Conservation (phyloP, 305 asterid genomes). For the Solanum chacoense region DNA sequence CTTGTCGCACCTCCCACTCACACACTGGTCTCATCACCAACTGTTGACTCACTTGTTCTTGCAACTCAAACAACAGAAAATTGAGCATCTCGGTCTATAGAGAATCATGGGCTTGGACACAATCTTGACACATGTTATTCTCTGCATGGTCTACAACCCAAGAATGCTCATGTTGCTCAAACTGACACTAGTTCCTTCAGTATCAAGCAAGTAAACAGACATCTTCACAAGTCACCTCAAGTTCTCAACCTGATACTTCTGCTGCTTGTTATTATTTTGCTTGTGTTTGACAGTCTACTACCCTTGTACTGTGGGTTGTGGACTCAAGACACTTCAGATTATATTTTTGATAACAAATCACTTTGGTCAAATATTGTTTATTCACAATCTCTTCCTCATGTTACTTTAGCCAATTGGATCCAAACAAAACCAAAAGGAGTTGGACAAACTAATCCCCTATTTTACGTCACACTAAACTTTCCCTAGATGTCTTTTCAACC, state of each 20-base stretch:
- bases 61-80: background rate
- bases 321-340: background rate
- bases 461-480: background rate
- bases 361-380: background rate
- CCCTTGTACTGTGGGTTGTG: background rate
- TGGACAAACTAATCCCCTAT: background rate
- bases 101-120: background rate
- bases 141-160: background rate
- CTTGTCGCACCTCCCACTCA: background rate
- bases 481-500: background rate
- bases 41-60: background rate
- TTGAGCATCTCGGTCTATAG: background rate
- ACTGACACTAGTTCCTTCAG: background rate
- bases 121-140: background rate
- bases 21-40: background rate
- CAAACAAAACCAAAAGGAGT: background rate
- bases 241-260: background rate
- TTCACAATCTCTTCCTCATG: background rate
- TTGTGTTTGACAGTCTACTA: background rate
- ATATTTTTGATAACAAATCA: background rate
- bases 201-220: background rate
- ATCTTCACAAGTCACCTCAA: background rate
- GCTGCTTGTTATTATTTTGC: background rate
- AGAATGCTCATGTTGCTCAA: background rate
- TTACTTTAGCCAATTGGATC: background rate